Percentiles rank a stretch among this genome's conserved stretches.
phyloP scores from a whole-genome alignment of 129 eudicot species.

The Saposhnikovia divaricata region DNA sequence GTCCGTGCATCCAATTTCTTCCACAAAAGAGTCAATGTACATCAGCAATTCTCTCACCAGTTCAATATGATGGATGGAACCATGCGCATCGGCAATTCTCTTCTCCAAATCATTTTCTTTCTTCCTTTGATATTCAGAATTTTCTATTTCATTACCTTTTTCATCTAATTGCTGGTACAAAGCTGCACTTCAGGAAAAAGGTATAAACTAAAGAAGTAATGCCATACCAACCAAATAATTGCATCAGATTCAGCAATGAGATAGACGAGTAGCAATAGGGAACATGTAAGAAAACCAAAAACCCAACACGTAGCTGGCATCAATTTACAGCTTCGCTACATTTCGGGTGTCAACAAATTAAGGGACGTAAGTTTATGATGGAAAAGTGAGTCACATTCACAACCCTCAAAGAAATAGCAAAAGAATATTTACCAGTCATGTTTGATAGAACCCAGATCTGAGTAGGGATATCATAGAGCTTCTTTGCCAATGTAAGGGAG shows the following conservation, averaged over 20 bases:
- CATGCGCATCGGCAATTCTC: conserved; percentile 57
- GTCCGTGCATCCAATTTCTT: not conserved
- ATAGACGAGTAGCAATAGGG: not conserved
- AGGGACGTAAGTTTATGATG: not conserved
- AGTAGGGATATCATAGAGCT: conserved; percentile 90
- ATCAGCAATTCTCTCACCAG: conserved; percentile 35
- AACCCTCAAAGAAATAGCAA: not conserved
- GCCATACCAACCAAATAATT: not conserved
- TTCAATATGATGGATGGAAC: conserved; percentile 57
- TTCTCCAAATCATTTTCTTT: conserved; percentile 65
- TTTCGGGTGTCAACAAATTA: not conserved
- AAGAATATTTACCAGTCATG: conserved; percentile 44
- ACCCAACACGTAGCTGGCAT: not conserved
- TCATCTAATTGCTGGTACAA: conserved; percentile 86
- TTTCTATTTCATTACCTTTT: conserved; percentile 56
- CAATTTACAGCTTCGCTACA: not conserved
- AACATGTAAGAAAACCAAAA: not conserved
- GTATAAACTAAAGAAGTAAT: not conserved
- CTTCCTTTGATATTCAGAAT: conserved; percentile 64
- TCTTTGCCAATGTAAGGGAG: conserved; percentile 83
- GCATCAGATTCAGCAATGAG: not conserved
- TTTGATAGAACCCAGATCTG: conserved; percentile 91
- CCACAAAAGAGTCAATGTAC: conserved; percentile 3
- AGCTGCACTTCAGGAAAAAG: conserved; percentile 32
- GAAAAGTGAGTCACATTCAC: not conserved